Conservation (phyloP, 768 basidiomycete species). For the Leucogyrophana mollusca region DNA sequence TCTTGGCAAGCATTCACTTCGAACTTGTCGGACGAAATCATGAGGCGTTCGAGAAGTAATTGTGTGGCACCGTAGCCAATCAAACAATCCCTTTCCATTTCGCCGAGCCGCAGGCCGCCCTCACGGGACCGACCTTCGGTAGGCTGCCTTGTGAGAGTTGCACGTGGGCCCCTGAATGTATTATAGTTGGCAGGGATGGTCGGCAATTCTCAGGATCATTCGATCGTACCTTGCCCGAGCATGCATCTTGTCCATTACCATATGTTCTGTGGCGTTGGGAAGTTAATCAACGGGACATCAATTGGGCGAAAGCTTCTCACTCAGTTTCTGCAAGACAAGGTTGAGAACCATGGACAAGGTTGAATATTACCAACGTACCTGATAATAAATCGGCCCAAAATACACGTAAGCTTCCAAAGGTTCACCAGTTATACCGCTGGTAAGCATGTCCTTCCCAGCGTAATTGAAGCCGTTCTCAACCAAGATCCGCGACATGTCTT, state of each 20-base stretch:
- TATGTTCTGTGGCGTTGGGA: conserved; percentile 63
- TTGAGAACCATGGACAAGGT: conserved; percentile 5
- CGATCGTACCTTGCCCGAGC: conserved; percentile 82
- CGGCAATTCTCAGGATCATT: conserved; percentile 9
- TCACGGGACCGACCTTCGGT: conserved; percentile 98
- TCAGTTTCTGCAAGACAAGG: conserved; percentile 70
- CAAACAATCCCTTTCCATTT: conserved; percentile 99
- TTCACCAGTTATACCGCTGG: conserved; percentile 97
- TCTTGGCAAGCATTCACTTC: conserved; percentile 94
- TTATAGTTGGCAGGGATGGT: conserved; percentile 2
- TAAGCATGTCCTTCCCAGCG: conserved; percentile 98
- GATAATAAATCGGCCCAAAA: conserved; percentile 98
- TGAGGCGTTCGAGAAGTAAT: conserved; percentile 91
- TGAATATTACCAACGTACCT: conserved; percentile 46
- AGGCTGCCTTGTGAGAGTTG: conserved; percentile 94
- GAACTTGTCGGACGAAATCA: conserved; percentile 99
- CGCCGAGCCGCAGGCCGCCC: conserved; percentile 93
- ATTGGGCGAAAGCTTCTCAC: conserved; percentile 45
- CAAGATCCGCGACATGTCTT: conserved; percentile 96
- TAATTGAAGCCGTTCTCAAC: conserved; percentile 96
- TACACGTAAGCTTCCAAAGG: conserved; percentile 96
- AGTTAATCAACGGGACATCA: conserved; percentile 10
- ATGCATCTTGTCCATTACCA: conserved; percentile 99
- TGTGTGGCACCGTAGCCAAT: conserved; percentile 99
- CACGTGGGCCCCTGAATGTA: conserved; percentile 81